Conservation (phyloP, 2,329 filamentous ascomycete species). For the Fusarium papillatum region DNA sequence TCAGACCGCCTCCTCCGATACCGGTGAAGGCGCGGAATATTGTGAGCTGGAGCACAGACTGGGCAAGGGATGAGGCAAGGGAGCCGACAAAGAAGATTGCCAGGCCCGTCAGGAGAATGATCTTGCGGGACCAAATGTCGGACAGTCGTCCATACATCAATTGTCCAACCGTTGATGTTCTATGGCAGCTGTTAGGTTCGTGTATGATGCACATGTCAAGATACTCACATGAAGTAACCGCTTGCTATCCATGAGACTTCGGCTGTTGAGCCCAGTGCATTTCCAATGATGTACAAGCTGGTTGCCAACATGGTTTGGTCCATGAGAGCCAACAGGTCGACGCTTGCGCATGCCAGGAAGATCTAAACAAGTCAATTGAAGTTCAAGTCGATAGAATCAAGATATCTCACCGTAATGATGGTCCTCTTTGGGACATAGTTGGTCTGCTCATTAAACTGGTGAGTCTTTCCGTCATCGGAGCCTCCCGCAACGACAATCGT, state of each 20-base stretch:
- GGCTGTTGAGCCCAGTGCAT: conserved; percentile 60
- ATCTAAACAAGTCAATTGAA: conserved; percentile 55
- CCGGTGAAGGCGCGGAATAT: conserved; percentile 57
- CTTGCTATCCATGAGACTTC: conserved; percentile 68
- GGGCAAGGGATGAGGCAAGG: conserved; percentile 57
- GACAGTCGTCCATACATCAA: conserved; percentile 60
- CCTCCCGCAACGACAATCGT: conserved; percentile 15
- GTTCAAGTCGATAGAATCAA: fast-evolving
- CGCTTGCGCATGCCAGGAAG: conserved; percentile 68
- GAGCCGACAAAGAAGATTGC: conserved; percentile 59
- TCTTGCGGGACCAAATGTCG: conserved; percentile 62
- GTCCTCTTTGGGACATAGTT: conserved; percentile 65
- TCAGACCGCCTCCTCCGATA: conserved; percentile 80
- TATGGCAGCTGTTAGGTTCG: conserved; percentile 19
- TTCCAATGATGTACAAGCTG: conserved; percentile 67
- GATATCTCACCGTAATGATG: conserved; percentile 61
- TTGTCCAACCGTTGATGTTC: conserved; percentile 61
- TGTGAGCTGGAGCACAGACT: conserved; percentile 55
- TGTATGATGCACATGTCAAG: not conserved
- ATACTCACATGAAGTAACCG: conserved; percentile 66
- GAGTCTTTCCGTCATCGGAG: conserved; percentile 35
- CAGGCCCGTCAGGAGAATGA: conserved; percentile 53
- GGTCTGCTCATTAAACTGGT: conserved; percentile 67
- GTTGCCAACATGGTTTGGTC: conserved; percentile 70
- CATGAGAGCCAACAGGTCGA: conserved; percentile 68